A percentile compares a stretch with the other conserved stretches of the same genome.
phyloP scores from a whole-genome alignment of 2,329 filamentous ascomycete genomes.

The Colletotrichum magnum region DNA sequence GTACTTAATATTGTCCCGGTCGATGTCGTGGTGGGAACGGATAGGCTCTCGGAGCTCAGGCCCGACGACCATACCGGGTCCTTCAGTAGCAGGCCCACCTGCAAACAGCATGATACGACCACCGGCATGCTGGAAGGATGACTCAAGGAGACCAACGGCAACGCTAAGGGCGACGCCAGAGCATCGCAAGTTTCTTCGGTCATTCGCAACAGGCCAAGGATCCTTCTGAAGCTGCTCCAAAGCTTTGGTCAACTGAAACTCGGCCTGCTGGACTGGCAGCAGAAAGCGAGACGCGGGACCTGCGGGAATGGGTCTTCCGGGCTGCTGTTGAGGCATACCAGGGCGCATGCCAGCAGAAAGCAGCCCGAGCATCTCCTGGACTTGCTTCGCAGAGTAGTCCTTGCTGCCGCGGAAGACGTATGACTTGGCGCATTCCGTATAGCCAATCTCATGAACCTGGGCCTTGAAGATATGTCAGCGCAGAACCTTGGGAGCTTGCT shows the following conservation, averaged over 20 bases:
- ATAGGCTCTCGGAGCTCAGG: conserved; percentile 97
- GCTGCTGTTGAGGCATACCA: conserved; percentile 78
- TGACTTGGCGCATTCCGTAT: conserved; percentile 97
- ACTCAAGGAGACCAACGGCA: conserved; percentile 91
- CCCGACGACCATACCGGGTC: conserved; percentile 96
- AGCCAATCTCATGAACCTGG: conserved; percentile 98
- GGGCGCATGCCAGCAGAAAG: conserved; percentile 81
- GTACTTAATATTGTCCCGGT: conserved; percentile 98
- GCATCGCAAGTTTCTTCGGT: conserved; percentile 90
- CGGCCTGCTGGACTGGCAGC: conserved; percentile 93
- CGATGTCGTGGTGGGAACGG: conserved; percentile 98
- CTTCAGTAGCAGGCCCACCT: conserved; percentile 94
- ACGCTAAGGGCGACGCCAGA: conserved; percentile 97
- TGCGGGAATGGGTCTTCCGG: conserved; percentile 81
- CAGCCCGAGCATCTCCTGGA: conserved; percentile 98
- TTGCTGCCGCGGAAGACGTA: conserved; percentile 99
- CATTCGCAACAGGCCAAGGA: conserved; percentile 96
- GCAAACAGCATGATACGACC: conserved; percentile 98
- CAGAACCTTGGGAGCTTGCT: too few relatives aligned
- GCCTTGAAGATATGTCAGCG: conserved; percentile 63
- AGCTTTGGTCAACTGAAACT: conserved; percentile 97
- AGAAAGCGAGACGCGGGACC: conserved; percentile 91
- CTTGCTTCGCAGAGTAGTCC: conserved; percentile 97
- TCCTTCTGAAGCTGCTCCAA: conserved; percentile 96
- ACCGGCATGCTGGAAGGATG: conserved; percentile 94